Percentiles rank a stretch among this genome's conserved stretches.
phyloP scores from a whole-genome alignment of 768 basidiomycete species.

The Neoboletus magnificus region DNA sequence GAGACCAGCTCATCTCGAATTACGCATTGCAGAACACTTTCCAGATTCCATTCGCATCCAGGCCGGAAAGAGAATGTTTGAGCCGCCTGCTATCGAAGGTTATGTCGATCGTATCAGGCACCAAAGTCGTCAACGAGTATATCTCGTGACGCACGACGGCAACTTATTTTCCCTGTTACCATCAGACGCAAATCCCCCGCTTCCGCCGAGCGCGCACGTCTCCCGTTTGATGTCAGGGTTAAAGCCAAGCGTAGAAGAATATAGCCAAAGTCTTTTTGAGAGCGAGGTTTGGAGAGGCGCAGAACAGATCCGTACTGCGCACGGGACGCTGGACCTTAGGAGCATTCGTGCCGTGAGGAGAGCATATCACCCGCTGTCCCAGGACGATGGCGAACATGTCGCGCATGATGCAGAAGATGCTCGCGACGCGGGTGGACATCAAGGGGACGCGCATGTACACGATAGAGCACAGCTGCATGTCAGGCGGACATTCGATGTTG shows the following conservation, averaged over 20 bases:
- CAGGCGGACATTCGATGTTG: conserved; percentile 74
- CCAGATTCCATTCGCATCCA: conserved; percentile 43
- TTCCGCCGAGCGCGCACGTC: conserved; percentile 55
- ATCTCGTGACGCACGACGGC: conserved; percentile 71
- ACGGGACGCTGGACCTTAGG: conserved; percentile 72
- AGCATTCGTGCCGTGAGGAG: conserved; percentile 62
- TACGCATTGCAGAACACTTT: conserved; percentile 71
- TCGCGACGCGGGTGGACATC: conserved; percentile 65
- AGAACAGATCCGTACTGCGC: conserved; percentile 59
- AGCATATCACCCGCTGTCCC: conserved; percentile 35
- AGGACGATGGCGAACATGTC: conserved; percentile 26
- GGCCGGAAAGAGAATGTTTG: conserved; percentile 48
- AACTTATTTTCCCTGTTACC: conserved; percentile 61
- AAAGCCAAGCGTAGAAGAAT: conserved; percentile 25
- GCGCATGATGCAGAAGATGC: conserved; percentile 43
- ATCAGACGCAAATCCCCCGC: conserved; percentile 59
- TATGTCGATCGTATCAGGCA: conserved; percentile 72
- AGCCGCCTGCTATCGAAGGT: conserved; percentile 84
- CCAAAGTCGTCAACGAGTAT: conserved; percentile 56
- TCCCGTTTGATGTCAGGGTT: conserved; percentile 28
- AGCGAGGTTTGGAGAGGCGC: conserved; percentile 61
- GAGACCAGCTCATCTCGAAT: conserved; percentile 57
- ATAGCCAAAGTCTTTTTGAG: conserved; percentile 39
- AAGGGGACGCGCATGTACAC: conserved; percentile 38
- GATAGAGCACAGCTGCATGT: conserved; percentile 50